Evolutionary conservation across 2,329 filamentous ascomycete species (phyloP), one percentile per base, ranked within the genome.

Genomic region (Pseudocercospora crystallina): DNA sequence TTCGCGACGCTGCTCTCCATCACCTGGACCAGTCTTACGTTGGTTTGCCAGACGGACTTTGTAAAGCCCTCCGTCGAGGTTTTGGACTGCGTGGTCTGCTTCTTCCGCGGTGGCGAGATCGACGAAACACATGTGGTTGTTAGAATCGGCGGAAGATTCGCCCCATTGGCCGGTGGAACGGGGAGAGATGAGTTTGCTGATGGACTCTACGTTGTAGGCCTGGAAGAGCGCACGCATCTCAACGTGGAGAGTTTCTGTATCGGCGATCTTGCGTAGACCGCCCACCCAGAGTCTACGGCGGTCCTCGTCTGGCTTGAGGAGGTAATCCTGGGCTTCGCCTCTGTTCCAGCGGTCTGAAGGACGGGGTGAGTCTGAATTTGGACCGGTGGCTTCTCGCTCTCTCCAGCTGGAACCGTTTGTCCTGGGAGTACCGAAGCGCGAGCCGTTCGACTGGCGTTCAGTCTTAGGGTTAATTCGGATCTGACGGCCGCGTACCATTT

Each of bases 381-480:
- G 7, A 38, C 7, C 13, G 35, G 35, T 17, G 17, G 32, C 40
- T 17, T 49, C 40, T 5, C 31, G 31, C 8, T 39, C 29, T n/a
- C 47, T n/a, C 39, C 38, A 42, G 39, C 8, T 42, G 34, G 13
- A 34, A 42, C 5, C 37, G 3, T 32, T 31, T n/a, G 45, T 41
- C 26, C 15, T 39, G 15, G 2, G 39, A 20, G 39, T 38, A n/a
- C 43, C 47, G 14, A 20, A 20, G 26, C 37, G 43, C 13, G 33
- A 32, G 7, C 20, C 20, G 14, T 36, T 37, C 29, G 47, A 31
- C 15, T 15, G 26, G 26, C 38, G 54, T 33, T 62, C 51, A 12
- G 61, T 60, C 38, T 64, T 61, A 30, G 55, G 54, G 29, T 83
- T 83, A 57, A 87, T 80, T 66, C 82, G 85, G 47, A 89, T 69